Evolutionary conservation across 1,139 yeast species (phyloP), one percentile per base, ranked within the genome.

Genomic region (Geotrichum cucujoidarum): DNA sequence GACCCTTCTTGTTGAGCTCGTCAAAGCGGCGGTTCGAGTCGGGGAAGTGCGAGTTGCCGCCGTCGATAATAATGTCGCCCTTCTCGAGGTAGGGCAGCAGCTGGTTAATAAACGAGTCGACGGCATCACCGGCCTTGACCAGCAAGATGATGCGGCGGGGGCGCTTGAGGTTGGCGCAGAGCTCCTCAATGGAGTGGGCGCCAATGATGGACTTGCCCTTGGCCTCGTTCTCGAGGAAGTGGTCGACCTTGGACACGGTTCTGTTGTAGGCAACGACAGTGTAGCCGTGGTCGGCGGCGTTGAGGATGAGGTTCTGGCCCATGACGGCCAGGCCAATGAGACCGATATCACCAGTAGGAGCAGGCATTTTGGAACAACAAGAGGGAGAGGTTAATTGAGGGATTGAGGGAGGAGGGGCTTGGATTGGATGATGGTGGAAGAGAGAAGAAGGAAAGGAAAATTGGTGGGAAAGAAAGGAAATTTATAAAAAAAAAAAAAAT

Each of bases 31-130:
- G 89, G 84, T 89, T 89, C 53, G 97, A 72, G 75, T 92, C 98
- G 71, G 97, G 96, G 94, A 83, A 92, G 74, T 90, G 97, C 44
- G 98, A 92, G 87, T 92, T 92, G 78, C 98, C 98, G 75, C 98
- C 98, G 66, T 92, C 98, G 65, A 92, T 92, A 78, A 92, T 87
- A 77, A 92, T 92, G 71, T 92, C 98, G 59, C 95, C 98, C 73
- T 87, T 77, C 71, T 92, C 98, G 72, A 92, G 78, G 77, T 80
- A 78, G 63, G 97, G 97, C 60, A 86, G 72, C 68, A 92, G 77
- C 74, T 86, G 92, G 58, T 79, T 78, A 68, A 92, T 92, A 73
- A 92, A 88, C 62, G 77, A 80, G 70, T 92, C 98, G 61, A 92
- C 98, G 55, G 98, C 95, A 53, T 73, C 69, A 74, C 98, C 98